Percentiles rank a stretch among this genome's conserved stretches.
Conservation (phyloP, 441 rosid genomes). For the Metrosideros polymorpha region DNA sequence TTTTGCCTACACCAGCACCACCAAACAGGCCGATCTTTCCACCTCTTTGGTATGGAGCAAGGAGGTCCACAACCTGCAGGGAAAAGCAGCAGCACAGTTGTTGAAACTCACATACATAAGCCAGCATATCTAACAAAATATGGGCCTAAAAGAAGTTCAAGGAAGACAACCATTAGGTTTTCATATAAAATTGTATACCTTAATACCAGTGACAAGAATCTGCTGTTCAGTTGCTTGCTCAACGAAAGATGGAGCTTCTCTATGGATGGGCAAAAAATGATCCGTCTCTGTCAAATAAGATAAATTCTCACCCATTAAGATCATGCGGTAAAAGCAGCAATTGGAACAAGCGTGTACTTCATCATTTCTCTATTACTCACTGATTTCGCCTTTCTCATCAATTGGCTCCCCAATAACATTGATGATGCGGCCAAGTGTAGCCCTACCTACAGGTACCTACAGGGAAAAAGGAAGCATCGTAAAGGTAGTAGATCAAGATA, state of each 20-base stretch:
- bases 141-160: neutral
- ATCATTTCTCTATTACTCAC: neutral
- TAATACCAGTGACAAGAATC: slow-evolving; percentile 15
- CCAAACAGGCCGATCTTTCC: slow-evolving; percentile 27
- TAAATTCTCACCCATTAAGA: neutral
- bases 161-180: neutral
- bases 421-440: slow-evolving; percentile 9
- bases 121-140: neutral
- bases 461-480: neutral
- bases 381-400: slow-evolving; percentile 8
- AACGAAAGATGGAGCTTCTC: slow-evolving; percentile 18
- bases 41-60: slow-evolving; percentile 19
- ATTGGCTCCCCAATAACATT: slow-evolving; percentile 17
- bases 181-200: neutral
- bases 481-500: neutral
- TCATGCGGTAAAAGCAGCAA: neutral
- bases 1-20: slow-evolving; percentile 29
- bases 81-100: neutral
- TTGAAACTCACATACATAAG: neutral
- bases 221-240: slow-evolving; percentile 17
- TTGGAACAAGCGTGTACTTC: neutral
- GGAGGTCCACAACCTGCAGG: slow-evolving; percentile 16
- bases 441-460: slow-evolving; percentile 11
- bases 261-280: slow-evolving; percentile 16
- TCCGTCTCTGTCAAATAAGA: slow-evolving; percentile 4